Evolutionary conservation across 805 yeast genomes (phyloP), one percentile per base, ranked within the genome.

Genomic region (Ogataea chonburiensis): DNA sequence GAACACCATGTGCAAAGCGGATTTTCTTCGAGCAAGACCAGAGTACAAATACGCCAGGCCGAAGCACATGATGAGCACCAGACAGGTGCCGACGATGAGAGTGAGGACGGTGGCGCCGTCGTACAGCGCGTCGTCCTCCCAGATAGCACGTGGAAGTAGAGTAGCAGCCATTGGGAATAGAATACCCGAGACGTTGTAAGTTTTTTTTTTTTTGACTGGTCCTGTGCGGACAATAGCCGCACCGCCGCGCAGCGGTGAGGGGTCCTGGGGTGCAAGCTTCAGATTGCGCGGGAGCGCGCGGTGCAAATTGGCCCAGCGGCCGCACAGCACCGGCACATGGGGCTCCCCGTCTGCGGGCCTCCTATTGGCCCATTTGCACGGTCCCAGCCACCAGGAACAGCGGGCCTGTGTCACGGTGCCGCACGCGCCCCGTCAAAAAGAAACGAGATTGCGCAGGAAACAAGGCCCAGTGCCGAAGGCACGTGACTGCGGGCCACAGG

Each of bases 11-110:
- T 91, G 81, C 29, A 88, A 67, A 0, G 96, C 96, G n/a, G 87
- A 79, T 60, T 88, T 88, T 53, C 96, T 68, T 55, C 96, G 69
- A 9, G 95, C 91, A 43, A 89, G 69, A 11, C 98, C 98, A 8
- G 95, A 81, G 61, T 91, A 91, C 24, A 91, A 69, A 56, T 89
- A 86, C 3, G 94, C 97, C 52, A 91, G 75, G 12, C 97, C 98
- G 13, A 97, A 96, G 17, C 91, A 77, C 98, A 91, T 91, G 50
- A 89, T 69, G 66, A 91, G 75, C 34, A 89, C 95, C 53, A 86
- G 56, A 16, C 85, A 76, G 1, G 85, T 69, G 22, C 84, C 82
- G 7, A 78, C 52, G 11, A 81, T 64, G 46, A 82, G 70, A 47
- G 80, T 67, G 16, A 68, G 60, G 9, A 73, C 63, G 1, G 72